Percentiles rank a stretch among this genome's conserved stretches.
These are phyloP conservation scores for Russula abietina DNA, from an alignment of 768 basidiomycete genomes.

Conservation along the genomic window DNA sequence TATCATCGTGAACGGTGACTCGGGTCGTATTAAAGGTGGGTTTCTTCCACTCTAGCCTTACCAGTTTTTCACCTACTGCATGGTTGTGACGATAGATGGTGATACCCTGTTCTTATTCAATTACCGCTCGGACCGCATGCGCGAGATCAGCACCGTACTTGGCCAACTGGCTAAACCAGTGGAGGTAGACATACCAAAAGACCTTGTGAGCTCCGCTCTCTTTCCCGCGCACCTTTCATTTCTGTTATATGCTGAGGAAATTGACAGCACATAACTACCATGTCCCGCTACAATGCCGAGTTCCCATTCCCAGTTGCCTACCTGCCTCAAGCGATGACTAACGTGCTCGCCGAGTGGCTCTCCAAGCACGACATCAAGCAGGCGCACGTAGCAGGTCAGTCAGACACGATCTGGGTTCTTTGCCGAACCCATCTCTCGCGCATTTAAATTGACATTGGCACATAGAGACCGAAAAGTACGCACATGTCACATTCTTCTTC, in stretches of 20 bases:
- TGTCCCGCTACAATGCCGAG: conserved; percentile 89
- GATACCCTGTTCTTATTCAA: conserved; percentile 97
- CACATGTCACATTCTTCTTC: conserved; percentile 98
- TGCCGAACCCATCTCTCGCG: neutral
- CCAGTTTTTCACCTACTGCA: neutral
- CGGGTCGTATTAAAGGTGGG: conserved; percentile 75
- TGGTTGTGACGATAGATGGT: conserved; percentile 43
- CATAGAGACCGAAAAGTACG: conserved; percentile 93
- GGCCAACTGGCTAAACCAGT: conserved; percentile 80
- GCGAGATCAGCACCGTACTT: conserved; percentile 79
- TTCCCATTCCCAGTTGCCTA: conserved; percentile 88
- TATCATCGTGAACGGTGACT: conserved; percentile 76
- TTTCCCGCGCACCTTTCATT: neutral
- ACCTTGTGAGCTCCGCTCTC: conserved; percentile 51
- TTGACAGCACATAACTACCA: conserved; percentile 75
- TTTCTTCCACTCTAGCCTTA: neutral
- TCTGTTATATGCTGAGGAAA: neutral
- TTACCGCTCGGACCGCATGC: conserved; percentile 94
- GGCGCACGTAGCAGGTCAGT: conserved; percentile 76
- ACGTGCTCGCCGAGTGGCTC: conserved; percentile 92
- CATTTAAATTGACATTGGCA: neutral
- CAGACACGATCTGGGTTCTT: neutral
- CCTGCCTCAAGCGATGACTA: conserved; percentile 91
- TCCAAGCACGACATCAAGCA: conserved; percentile 74
- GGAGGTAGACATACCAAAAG: conserved; percentile 73